A percentile compares a stretch with the other conserved stretches of the same genome.
These are phyloP conservation scores for Albatrellus ellisii DNA, from an alignment of 768 basidiomycete species.

Conservation along the genomic window DNA sequence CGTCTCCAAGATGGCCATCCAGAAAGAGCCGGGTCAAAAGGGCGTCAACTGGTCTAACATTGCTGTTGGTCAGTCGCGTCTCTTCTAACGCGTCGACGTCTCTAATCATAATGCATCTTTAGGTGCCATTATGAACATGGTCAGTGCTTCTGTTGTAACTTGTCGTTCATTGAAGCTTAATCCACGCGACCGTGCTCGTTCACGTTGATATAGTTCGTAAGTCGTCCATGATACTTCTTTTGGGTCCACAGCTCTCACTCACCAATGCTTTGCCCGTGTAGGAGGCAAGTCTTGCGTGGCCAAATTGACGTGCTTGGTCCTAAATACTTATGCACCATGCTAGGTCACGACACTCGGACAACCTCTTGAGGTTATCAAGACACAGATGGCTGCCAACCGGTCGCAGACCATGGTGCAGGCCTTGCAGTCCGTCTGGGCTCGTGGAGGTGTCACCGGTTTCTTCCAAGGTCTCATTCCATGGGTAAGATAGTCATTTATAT, in stretches of 20 bases:
- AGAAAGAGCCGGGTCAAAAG: conserved; percentile 82
- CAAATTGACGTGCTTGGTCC: not conserved
- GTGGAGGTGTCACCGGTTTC: conserved; percentile 83
- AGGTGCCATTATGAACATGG: conserved; percentile 99
- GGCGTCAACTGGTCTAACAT: conserved; percentile 92
- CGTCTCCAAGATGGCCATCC: conserved; percentile 51
- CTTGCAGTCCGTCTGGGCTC: conserved; percentile 74
- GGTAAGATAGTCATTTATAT: conserved; percentile 42
- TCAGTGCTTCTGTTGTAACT: conserved; percentile 28
- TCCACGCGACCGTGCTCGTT: not conserved
- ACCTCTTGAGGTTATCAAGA: conserved; percentile 96
- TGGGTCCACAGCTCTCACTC: conserved; percentile 14
- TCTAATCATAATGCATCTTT: not conserved
- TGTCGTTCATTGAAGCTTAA: not conserved
- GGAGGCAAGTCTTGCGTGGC: conserved; percentile 47
- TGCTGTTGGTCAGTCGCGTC: conserved; percentile 63
- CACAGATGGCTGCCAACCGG: conserved; percentile 98
- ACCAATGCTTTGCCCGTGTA: conserved; percentile 20
- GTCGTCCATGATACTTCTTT: conserved; percentile 9
- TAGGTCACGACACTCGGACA: conserved; percentile 98
- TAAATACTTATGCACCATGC: conserved; percentile 5
- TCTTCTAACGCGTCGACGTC: not conserved
- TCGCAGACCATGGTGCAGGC: conserved; percentile 85
- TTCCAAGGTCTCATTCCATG: conserved; percentile 99
- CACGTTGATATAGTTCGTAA: conserved; percentile 21